These are phyloP conservation scores for Aschersonia sp. DNA, from an alignment of 2,329 filamentous ascomycete species.

Conservation along the genomic window DNA sequence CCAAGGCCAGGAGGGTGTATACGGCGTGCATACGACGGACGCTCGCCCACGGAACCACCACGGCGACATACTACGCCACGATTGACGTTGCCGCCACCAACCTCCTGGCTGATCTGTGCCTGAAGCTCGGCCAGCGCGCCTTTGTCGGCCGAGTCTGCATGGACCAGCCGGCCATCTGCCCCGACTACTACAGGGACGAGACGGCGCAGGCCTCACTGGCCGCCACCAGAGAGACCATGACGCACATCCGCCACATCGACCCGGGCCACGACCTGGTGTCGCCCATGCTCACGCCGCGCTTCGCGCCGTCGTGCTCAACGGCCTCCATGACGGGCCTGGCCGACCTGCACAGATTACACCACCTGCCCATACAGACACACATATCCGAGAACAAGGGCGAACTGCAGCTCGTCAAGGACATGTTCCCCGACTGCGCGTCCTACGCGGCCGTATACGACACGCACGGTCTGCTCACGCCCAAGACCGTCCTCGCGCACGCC, in stretches of 20 bases:
- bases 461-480: conserved; percentile 50
- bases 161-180: conserved; percentile 54
- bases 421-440: conserved; percentile 49
- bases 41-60: conserved; percentile 82
- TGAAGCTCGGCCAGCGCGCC: conserved; percentile 69
- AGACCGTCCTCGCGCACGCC: conserved; percentile 76
- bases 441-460: conserved; percentile 75
- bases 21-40: conserved; percentile 64
- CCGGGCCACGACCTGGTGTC: conserved; percentile 48
- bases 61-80: conserved; percentile 89
- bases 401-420: conserved; percentile 49
- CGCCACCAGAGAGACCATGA: conserved; percentile 44
- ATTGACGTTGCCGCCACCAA: conserved; percentile 82
- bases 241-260: conserved; percentile 55
- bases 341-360: conserved; percentile 43
- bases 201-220: conserved; percentile 41
- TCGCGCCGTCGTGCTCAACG: conserved; percentile 46
- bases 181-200: conserved; percentile 67
- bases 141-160: conserved; percentile 93
- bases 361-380: conserved; percentile 72
- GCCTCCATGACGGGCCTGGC: conserved; percentile 52
- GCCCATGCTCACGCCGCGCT: conserved; percentile 67
- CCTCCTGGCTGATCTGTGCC: conserved; percentile 71
- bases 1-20: conserved; percentile 59
- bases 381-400: conserved; percentile 73